Percentiles rank a stretch among this genome's conserved stretches.
These are phyloP conservation scores for Exophiala sp. DNA, from an alignment of 2,329 filamentous ascomycete species.

Conservation along the genomic window DNA sequence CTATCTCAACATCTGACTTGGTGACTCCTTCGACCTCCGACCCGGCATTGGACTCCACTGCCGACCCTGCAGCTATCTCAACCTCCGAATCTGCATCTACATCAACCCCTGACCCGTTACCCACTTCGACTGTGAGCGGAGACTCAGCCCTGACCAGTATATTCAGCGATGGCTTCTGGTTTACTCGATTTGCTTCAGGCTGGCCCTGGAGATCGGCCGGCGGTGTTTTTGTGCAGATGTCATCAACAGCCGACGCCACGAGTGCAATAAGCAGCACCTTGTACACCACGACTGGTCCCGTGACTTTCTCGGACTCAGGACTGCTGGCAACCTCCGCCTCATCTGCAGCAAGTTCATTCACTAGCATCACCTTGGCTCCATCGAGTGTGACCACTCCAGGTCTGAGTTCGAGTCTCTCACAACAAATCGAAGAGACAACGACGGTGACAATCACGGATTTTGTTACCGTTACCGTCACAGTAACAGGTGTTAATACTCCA, in stretches of 20 bases:
- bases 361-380: not conserved
- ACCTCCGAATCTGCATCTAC: too few species aligned
- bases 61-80: too few species aligned
- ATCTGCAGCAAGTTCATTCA: too few species aligned
- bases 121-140: not conserved
- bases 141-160: not conserved
- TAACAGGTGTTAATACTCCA: not conserved
- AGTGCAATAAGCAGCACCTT: not conserved
- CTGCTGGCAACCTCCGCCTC: not conserved
- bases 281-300: not conserved
- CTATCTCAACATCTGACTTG: too few species aligned
- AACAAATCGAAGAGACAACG: not conserved
- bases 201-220: not conserved
- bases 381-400: not conserved
- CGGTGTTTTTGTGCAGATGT: not conserved
- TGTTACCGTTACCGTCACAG: constrained; percentile 16
- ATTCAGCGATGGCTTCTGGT: not conserved
- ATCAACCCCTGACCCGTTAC: not conserved
- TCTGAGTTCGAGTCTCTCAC: not conserved
- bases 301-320: not conserved
- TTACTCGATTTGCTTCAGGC: not conserved
- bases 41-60: not conserved
- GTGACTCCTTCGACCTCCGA: too few species aligned
- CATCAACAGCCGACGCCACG: not conserved
- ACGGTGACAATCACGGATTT: constrained; percentile 14